Evolutionary conservation across 495 filamentous ascomycete species (phyloP), one percentile per base, ranked within the genome.

Genomic region (Platismatia glauca): DNA sequence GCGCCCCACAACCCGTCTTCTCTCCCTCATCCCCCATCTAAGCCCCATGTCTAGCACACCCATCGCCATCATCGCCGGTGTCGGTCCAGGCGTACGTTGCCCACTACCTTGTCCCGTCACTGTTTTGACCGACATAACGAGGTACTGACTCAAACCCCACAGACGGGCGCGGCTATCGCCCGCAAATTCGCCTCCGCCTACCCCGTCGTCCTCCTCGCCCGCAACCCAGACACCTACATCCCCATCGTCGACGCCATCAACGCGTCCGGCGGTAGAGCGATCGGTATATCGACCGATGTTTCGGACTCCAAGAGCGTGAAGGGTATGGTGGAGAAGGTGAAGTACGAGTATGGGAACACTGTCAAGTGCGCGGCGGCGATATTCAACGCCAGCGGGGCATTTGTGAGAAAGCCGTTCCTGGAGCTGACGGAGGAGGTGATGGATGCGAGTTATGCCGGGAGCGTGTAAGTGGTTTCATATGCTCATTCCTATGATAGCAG

Each of bases 391-490:
- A 81, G 80, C 5, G 86, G 82, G 35, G 80, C 83, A 3, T 88
- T 89, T 63, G 76, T 84, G 8, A 76, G 81, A 43, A 94, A 93
- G 76, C 89, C 90, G 4, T 95, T 97, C 69, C 75, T 96, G 22
- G 91, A 95, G 64, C 61, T 89, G 55, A 84, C 74, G 0, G 73
- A 81, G 44, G 81, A 84, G 24, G 89, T 94, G 33, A 88, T 89
- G 65, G 70, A 81, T 16, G 66, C 41, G 37, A 61, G 63, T 38
- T 65, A 60, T 55, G 58, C 63, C 2, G 63, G 63, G 24, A 65
- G 46, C 37, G 63, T 61, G 63, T 65, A 27, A 56, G 63, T 61
- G 38, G 22, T 16, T 43, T 16, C 24, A 6, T 18, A 29, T 15
- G 29, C 41, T 20, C 3, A n/a, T n/a, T 7, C 48, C 27, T 46